A percentile compares a stretch with the other conserved stretches of the same genome.
Evolutionary conservation across 208 protist genomes (phyloP).

Genomic region (Vickermania spadyakhi): DNA sequence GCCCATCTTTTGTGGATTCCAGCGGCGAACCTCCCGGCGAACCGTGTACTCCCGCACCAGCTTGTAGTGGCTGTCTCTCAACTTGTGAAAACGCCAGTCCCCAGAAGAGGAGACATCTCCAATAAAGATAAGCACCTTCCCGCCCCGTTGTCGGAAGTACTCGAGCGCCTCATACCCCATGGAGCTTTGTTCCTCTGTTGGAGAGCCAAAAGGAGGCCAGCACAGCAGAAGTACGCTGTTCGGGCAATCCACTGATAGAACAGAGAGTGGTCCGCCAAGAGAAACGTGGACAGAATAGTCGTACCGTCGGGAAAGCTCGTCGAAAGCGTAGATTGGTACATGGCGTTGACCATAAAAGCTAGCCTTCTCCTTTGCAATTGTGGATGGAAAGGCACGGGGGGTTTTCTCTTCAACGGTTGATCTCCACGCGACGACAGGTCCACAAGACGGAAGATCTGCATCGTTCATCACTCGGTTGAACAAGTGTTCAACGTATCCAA

Average conservation of each 20-base stretch:
- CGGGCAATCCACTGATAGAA: slow-evolving; percentile 68
- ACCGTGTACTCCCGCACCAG: slow-evolving; percentile 75
- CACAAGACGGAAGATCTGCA: background rate
- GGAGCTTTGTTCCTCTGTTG: slow-evolving; percentile 80
- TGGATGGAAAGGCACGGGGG: background rate
- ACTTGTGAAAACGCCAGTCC: slow-evolving; percentile 85
- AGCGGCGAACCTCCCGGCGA: slow-evolving; percentile 76
- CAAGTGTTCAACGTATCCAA: slow-evolving; percentile 83
- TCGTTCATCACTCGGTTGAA: slow-evolving; percentile 79
- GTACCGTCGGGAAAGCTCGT: slow-evolving; percentile 55
- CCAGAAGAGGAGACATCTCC: slow-evolving; percentile 80
- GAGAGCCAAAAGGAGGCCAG: slow-evolving; percentile 85
- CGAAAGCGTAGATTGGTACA: slow-evolving; percentile 74
- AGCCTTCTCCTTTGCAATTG: slow-evolving; percentile 11
- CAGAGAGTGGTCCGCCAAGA: slow-evolving; percentile 54
- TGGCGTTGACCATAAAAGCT: slow-evolving; percentile 66
- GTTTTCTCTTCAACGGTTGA: background rate
- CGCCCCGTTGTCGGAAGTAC: slow-evolving; percentile 72
- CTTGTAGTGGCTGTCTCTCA: slow-evolving; percentile 76
- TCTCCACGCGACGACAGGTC: slow-evolving; percentile 11
- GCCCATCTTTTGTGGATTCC: slow-evolving; percentile 83
- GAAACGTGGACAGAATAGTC: slow-evolving; percentile 80
- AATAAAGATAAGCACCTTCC: slow-evolving; percentile 76
- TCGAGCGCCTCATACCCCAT: slow-evolving; percentile 88
- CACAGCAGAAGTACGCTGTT: slow-evolving; percentile 68